Evolutionary conservation across 306 rosid genomes (phyloP), one percentile per base, ranked within the genome.

Genomic region (Senna tora): DNA sequence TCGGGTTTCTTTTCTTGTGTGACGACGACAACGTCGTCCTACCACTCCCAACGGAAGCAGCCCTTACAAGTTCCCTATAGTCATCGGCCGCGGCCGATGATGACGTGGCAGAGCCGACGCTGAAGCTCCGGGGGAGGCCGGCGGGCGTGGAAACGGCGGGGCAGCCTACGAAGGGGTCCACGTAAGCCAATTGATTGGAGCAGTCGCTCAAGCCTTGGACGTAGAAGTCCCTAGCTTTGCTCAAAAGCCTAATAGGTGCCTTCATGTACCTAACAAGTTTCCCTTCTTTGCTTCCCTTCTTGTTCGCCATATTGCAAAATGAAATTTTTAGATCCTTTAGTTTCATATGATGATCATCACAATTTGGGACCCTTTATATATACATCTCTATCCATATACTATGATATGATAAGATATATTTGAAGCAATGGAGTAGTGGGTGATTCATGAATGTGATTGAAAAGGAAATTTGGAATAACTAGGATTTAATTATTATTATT

Each of bases 41-140:
- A 20, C n/a, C n/a, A 41, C 63, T 69, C 65, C 63, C 50, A 0
- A 77, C 60, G 0, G 92, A 87, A 14, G 85, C 85, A 28, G 66
- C 89, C 69, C 75, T 83, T 1, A 85, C 21, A 11, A 88, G 97
- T 6, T 88, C 89, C n/a, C 62, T 75, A 72, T 36, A 81, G 61
- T 90, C 90, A 5, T 72, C 73, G 0, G 78, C 32, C 1, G 47
- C 4, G 28, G 46, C 67, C 1, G 87, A 80, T 16, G 67, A 38
- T 2, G 39, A 36, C 39, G 12, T 58, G 34, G 76, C 19, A 1
- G 87, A 71, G 63, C 55, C 28, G 34, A 45, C 59, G 57, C 92
- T 87, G 82, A 80, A 87, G 84, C 83, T 87, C 75, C 73, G 67
- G 1, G 96, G 91, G 39, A 88, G 46, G 28, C 65, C 3, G 63